Evolutionary conservation across 106 monocot species (phyloP), one percentile per base, ranked within the genome.

Genomic region (Dioscorea zingiberensis): DNA sequence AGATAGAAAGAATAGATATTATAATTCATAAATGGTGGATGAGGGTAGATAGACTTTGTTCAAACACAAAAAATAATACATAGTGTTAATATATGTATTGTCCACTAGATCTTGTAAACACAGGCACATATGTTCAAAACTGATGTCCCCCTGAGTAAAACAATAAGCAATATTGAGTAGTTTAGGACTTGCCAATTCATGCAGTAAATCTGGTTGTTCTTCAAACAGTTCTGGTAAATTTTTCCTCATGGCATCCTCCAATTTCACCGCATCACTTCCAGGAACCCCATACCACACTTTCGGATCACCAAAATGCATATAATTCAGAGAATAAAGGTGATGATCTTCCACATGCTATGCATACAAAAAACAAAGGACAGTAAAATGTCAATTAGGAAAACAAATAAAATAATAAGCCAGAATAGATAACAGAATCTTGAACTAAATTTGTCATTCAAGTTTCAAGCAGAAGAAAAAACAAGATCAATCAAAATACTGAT

Each of bases 201-300:
- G 85, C 54, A 98, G 76, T 28, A 98, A 81, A 67, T 79, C 77
- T 59, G 97, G 97, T 59, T 98, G 97, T 56, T 98, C 86, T 71
- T 92, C 82, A 73, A 98, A 98, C 48, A 98, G 71, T 45, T 84
- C 62, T 25, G 97, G 97, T 58, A 98, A 71, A 76, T 93, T 83
- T 27, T 92, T 98, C 72, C 70, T 81, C 92, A 98, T 98, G 26
- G 92, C 68, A 55, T 84, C 80, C 70, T 98, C 97, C 72, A 98
- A 58, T 68, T 89, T 89, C 58, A 82, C n/a, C 59, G 97, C 92
- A 69, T 81, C 81, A 63, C 71, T 76, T 15, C 88, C 88, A 38
- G 97, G 86, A 75, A 98, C 82, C 21, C 97, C 97, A 80, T 98
- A 98, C 97, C 92, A 98, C 27, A 98, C 72, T 80, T 98, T 98